Conservation (phyloP, 2,329 filamentous ascomycete genomes). For the Dactylellina haptotyla region DNA sequence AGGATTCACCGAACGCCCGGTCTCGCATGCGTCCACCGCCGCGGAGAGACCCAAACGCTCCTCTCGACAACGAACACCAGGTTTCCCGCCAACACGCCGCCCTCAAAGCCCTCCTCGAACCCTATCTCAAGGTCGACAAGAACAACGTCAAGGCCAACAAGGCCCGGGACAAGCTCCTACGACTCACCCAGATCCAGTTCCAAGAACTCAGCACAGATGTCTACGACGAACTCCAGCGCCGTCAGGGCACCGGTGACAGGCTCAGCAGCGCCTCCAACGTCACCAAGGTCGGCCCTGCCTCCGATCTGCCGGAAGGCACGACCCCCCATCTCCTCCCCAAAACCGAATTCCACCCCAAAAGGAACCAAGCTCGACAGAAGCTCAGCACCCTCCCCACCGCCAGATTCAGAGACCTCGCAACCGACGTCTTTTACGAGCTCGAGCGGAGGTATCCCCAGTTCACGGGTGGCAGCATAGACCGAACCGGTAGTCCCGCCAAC, state of each 20-base stretch:
- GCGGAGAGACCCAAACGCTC: slow-evolving; percentile 56
- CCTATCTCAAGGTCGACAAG: slow-evolving; percentile 55
- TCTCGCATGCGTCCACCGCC: slow-evolving; percentile 47
- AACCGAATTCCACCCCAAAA: slow-evolving; percentile 90
- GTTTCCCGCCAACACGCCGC: slow-evolving; percentile 61
- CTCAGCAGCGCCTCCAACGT: slow-evolving; percentile 59
- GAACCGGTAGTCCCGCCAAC: slow-evolving; percentile 74
- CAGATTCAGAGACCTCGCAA: slow-evolving; percentile 89
- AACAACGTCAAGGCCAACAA: slow-evolving; percentile 72
- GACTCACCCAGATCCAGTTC: slow-evolving; percentile 90
- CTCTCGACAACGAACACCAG: slow-evolving; percentile 68
- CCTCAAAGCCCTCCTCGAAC: slow-evolving; percentile 56
- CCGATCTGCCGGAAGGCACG: slow-evolving; percentile 63
- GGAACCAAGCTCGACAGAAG: slow-evolving; percentile 96
- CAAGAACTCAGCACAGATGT: slow-evolving; percentile 98
- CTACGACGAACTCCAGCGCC: slow-evolving; percentile 89
- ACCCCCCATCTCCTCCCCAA: slow-evolving; percentile 82
- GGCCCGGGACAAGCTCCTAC: slow-evolving; percentile 91
- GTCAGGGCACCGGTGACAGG: slow-evolving; percentile 73
- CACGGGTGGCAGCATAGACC: slow-evolving; percentile 73
- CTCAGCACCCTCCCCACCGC: slow-evolving; percentile 87
- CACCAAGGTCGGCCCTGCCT: slow-evolving; percentile 66
- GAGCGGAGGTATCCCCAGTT: slow-evolving; percentile 90
- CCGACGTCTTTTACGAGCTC: slow-evolving; percentile 94
- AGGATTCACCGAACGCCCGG: slow-evolving; percentile 56